Conservation (phyloP, 495 filamentous ascomycete species). For the Podospora australis region DNA sequence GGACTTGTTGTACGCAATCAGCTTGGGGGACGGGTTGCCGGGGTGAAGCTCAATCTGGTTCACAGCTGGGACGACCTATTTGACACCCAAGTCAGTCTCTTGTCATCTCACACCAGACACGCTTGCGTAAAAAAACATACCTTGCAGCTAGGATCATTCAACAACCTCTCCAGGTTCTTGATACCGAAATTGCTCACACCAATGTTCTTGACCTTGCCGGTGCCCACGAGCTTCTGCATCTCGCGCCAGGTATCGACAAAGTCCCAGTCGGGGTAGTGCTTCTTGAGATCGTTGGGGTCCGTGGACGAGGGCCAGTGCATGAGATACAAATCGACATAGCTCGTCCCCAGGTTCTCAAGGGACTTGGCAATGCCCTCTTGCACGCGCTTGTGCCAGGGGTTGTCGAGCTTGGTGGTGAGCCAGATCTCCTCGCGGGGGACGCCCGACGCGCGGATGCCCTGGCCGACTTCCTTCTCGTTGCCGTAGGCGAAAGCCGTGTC, state of each 20-base stretch:
- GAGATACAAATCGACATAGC: constrained; percentile 81
- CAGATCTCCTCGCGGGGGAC: constrained; percentile 77
- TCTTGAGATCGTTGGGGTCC: constrained; percentile 33
- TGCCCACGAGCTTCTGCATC: constrained; percentile 74
- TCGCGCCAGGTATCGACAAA: constrained; percentile 80
- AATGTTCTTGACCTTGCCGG: constrained; percentile 75
- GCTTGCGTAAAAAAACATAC: constrained; percentile 16
- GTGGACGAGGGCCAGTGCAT: constrained; percentile 72
- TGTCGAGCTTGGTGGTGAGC: constrained; percentile 84
- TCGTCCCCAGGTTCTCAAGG: constrained; percentile 60
- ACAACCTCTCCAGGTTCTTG: constrained; percentile 57
- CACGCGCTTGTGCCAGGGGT: constrained; percentile 65
- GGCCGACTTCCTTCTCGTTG: constrained; percentile 77
- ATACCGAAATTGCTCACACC: constrained; percentile 74
- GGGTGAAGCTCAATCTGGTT: constrained; percentile 94
- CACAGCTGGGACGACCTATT: constrained; percentile 66
- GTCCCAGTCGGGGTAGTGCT: constrained; percentile 57
- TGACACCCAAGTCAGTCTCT: constrained; percentile 28
- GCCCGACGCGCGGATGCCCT: constrained; percentile 72
- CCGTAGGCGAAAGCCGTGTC: constrained; percentile 72
- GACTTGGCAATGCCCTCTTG: constrained; percentile 63
- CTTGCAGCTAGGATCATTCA: constrained; percentile 51
- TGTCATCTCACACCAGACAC: not conserved
- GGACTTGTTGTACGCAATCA: constrained; percentile 61
- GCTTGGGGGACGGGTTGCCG: constrained; percentile 70